phyloP scores from a whole-genome alignment of 2,329 filamentous ascomycete species.

The Fusarium euwallaceae region DNA sequence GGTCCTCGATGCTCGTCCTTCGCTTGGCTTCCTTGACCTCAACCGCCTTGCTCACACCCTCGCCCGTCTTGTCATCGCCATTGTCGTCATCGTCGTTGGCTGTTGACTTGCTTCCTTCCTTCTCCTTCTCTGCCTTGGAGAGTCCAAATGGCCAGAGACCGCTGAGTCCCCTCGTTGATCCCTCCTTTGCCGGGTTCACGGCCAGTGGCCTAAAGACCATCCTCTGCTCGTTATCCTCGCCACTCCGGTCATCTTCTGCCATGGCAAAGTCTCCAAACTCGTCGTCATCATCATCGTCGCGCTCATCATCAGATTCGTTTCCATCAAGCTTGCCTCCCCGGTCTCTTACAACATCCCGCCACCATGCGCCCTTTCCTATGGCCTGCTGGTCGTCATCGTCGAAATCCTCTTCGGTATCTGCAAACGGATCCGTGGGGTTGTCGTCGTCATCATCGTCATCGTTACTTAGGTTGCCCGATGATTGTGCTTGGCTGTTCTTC shows the following conservation, averaged over 20 bases:
- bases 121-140: slow-evolving; percentile 53
- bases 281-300: slow-evolving; percentile 70
- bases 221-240: slow-evolving; percentile 52
- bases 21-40: slow-evolving; percentile 67
- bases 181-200: slow-evolving; percentile 63
- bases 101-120: slow-evolving; percentile 35
- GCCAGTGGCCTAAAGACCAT: slow-evolving; percentile 68
- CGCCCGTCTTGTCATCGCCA: slow-evolving; percentile 46
- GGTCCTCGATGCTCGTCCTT: slow-evolving; percentile 71
- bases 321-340: slow-evolving; percentile 59
- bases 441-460: slow-evolving; percentile 56
- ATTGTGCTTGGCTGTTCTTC: slow-evolving; percentile 68
- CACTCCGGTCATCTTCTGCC: slow-evolving; percentile 63
- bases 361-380: slow-evolving; percentile 61
- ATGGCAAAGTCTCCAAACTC: slow-evolving; percentile 79
- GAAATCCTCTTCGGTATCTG: slow-evolving; percentile 67
- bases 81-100: slow-evolving; percentile 45
- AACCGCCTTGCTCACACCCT: slow-evolving; percentile 56
- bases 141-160: slow-evolving; percentile 71
- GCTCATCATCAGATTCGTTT: slow-evolving; percentile 63
- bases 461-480: slow-evolving; percentile 58
- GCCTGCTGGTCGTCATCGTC: slow-evolving; percentile 58
- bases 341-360: slow-evolving; percentile 57
- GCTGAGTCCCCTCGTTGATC: slow-evolving; percentile 57
- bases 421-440: slow-evolving; percentile 59